These are phyloP conservation scores for Scalesia atractyloides DNA, from an alignment of 129 eudicot genomes.

Conservation along the genomic window DNA sequence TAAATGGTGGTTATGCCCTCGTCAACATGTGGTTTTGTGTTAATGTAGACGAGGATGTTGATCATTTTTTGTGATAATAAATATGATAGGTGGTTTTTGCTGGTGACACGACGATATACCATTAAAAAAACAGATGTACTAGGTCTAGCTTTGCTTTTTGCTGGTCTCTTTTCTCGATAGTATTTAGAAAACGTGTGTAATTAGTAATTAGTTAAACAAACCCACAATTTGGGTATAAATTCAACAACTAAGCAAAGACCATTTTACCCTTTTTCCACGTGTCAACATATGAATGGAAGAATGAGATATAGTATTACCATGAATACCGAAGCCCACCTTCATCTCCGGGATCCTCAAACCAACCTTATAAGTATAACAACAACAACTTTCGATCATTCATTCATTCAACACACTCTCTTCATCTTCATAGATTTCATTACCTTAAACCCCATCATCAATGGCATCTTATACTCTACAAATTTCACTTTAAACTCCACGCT, in stretches of 20 bases:
- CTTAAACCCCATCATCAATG: background rate
- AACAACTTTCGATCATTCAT: slow-evolving; percentile 20
- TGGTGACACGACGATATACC: no score
- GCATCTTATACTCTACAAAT: background rate
- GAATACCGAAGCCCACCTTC: slow-evolving; percentile 27
- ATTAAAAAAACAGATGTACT: no score
- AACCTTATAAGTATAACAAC: slow-evolving; percentile 9
- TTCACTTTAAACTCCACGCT: background rate
- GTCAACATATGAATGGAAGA: slow-evolving; percentile 23
- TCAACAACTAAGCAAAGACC: background rate
- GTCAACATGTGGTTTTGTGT: no score
- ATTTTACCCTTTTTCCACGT: slow-evolving; percentile 14
- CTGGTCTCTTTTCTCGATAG: no score
- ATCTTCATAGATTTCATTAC: background rate
- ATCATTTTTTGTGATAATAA: no score
- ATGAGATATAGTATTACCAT: slow-evolving; percentile 12
- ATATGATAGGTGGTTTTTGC: no score
- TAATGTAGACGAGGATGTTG: no score
- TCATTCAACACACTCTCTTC: slow-evolving; percentile 11
- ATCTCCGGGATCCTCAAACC: slow-evolving; percentile 35
- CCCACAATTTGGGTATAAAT: background rate
- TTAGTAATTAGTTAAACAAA: background rate
- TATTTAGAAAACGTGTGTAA: no score
- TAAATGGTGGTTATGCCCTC: no score
- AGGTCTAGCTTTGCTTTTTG: no score